Base-by-base conservation (phyloP, 768 basidiomycete species). In the Flagelloscypha sp. region DNA sequence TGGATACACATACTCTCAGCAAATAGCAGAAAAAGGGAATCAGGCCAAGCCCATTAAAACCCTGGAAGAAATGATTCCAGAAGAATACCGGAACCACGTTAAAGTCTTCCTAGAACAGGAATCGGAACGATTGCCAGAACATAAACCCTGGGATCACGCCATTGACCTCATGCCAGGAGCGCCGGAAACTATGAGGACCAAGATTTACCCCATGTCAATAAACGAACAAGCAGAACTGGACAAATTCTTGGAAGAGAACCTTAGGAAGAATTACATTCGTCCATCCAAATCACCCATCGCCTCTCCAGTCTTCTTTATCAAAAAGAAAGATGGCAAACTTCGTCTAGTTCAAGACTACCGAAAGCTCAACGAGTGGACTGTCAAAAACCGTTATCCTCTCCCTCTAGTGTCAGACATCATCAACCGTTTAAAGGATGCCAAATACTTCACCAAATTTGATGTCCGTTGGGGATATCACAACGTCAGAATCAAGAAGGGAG, bases 381-480 rank as follows among this genome's bases (percentile, higher is more conserved):
- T 43, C 9, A 57, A 52, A 35, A 47, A 57, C 35, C 35, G 44
- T 3, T 57, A 50, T 25, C 50, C 48, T 1, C 28, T 54, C 10
- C 55, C 54, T 1, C 48, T 54, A 12, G 53, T 56, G 21, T 24
- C 37, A 2, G 47, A 57, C 10, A 36, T 58, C 10, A 12, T 55
- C 6, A 41, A 55, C 19, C 21, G 41, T 15, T 43, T 53, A 3
- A 32, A 40, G 16, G 36, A 44, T 6, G 51, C 55, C 3, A 44
- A 41, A 18, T 24, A 39, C 28, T 64, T 57, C 33, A 57, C 53
- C 0, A 59, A 56, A 16, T n/a, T 62, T 1, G 58, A 67, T 35
- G 33, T 67, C 2, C 30, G 43, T 0, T 50, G 47, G 31, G 60
- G 54, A 0, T 67, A 60, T 27, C 56, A 66, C 33, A 52, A 54